phyloP scores from a whole-genome alignment of 768 basidiomycete genomes.

The Boletus patriciae region DNA sequence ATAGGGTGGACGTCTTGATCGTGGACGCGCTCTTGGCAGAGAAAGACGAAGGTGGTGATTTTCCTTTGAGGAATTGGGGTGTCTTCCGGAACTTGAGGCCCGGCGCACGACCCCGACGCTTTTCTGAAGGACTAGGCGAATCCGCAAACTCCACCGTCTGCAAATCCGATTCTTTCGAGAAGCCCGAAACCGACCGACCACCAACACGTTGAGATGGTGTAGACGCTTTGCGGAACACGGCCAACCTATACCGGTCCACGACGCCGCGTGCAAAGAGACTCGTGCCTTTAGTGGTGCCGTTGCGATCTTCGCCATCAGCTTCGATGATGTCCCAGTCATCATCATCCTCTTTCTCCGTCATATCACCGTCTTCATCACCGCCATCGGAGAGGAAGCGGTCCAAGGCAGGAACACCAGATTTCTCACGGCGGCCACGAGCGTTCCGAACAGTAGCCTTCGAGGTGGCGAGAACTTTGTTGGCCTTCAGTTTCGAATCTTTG shows the following conservation, averaged over 20 bases:
- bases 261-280: constrained; percentile 91
- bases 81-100: constrained; percentile 72
- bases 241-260: constrained; percentile 81
- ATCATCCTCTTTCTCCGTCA: constrained; percentile 54
- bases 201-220: constrained; percentile 53
- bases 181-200: constrained; percentile 54
- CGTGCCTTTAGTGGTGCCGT: constrained; percentile 67
- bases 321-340: constrained; percentile 94
- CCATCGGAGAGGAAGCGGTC: constrained; percentile 68
- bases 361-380: constrained; percentile 43
- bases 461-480: constrained; percentile 12
- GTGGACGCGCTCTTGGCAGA: constrained; percentile 33
- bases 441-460: constrained; percentile 26
- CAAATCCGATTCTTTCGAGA: constrained; percentile 55
- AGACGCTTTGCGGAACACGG: constrained; percentile 83
- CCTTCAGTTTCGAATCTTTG: constrained; percentile 35
- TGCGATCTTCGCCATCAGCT: constrained; percentile 78
- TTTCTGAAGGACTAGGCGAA: constrained; percentile 48
- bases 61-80: constrained; percentile 72
- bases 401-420: constrained; percentile 79
- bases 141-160: constrained; percentile 39
- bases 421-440: constrained; percentile 61
- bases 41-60: constrained; percentile 53
- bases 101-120: constrained; percentile 66
- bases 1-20: constrained; percentile 41